These are phyloP conservation scores for Trametes cingulata DNA, from an alignment of 768 basidiomycete genomes.

Conservation along the genomic window DNA sequence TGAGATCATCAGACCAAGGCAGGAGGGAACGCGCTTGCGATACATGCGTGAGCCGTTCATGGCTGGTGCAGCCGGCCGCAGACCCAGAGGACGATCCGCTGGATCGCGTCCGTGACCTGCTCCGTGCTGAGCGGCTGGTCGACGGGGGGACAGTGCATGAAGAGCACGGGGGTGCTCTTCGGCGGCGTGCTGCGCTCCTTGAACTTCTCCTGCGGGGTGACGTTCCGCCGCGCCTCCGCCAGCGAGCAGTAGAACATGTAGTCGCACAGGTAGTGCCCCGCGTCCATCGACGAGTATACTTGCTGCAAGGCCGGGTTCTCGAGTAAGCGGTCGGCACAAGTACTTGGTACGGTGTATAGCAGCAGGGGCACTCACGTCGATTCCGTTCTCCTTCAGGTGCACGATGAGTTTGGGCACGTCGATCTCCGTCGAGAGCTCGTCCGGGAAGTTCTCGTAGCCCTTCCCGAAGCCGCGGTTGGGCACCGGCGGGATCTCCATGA, in stretches of 20 bases:
- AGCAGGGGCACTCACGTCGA: constrained; percentile 39
- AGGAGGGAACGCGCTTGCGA: not conserved
- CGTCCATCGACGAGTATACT: constrained; percentile 73
- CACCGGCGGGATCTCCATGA: constrained; percentile 22
- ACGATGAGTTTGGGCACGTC: constrained; percentile 60
- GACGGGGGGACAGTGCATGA: constrained; percentile 72
- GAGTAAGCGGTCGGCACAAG: not conserved
- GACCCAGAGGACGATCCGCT: constrained; percentile 62
- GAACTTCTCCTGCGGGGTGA: constrained; percentile 28
- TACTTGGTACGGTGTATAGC: no score
- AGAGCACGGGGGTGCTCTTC: constrained; percentile 50
- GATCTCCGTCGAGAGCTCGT: constrained; percentile 60
- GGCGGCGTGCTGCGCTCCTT: constrained; percentile 28
- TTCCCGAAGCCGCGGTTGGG: constrained; percentile 33
- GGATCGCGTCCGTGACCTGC: constrained; percentile 67
- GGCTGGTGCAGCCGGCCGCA: constrained; percentile 30
- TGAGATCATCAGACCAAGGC: no score
- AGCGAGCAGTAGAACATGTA: constrained; percentile 78
- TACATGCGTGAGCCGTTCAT: not conserved
- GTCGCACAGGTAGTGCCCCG: constrained; percentile 76
- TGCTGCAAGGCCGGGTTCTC: constrained; percentile 40
- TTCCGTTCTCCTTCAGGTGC: constrained; percentile 51
- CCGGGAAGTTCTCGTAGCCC: constrained; percentile 55
- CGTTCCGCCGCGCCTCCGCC: constrained; percentile 57
- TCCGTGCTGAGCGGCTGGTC: constrained; percentile 63